Evolutionary conservation across 495 filamentous ascomycete species (phyloP).

Genomic region (Amorphotheca resinae): DNA sequence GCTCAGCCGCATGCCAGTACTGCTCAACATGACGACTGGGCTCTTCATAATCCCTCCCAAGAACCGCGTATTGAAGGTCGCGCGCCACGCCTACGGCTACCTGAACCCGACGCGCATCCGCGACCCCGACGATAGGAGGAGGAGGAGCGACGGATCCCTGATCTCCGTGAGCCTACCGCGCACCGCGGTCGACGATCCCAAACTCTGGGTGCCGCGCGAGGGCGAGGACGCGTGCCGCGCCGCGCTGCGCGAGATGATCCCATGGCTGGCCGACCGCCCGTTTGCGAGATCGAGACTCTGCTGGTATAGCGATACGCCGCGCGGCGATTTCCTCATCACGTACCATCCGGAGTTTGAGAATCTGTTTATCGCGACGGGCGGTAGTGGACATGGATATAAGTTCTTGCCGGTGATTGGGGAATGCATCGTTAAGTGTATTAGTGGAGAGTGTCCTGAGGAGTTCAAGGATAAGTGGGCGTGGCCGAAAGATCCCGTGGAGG

Average conservation of each 20-base stretch:
- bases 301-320: conserved; percentile 80
- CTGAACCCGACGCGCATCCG: conserved; percentile 44
- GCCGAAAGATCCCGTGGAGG: conserved; percentile 29
- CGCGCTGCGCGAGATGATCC: conserved; percentile 49
- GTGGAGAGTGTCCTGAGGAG: conserved; percentile 40
- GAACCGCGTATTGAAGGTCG: conserved; percentile 64
- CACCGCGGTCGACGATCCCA: conserved; percentile 9
- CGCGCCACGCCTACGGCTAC: conserved; percentile 74
- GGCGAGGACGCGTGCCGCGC: conserved; percentile 47
- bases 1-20: conserved; percentile 54
- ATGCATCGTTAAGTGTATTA: conserved; percentile 56
- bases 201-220: conserved; percentile 38
- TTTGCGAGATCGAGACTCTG: conserved; percentile 66
- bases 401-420: conserved; percentile 80
- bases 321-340: conserved; percentile 67
- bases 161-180: conserved; percentile 15
- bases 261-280: conserved; percentile 45
- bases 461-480: conserved; percentile 59
- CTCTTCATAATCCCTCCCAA: conserved; percentile 73
- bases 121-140: conserved; percentile 26
- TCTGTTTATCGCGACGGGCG: conserved; percentile 74
- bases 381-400: conserved; percentile 80
- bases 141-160: conserved; percentile 1
- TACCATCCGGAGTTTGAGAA: conserved; percentile 56
- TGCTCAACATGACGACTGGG: conserved; percentile 69